A percentile compares a stretch with the other conserved stretches of the same genome.
Evolutionary conservation across 108 stramenopile genomes (phyloP).

Genomic region (Chaetoceros muelleri): DNA sequence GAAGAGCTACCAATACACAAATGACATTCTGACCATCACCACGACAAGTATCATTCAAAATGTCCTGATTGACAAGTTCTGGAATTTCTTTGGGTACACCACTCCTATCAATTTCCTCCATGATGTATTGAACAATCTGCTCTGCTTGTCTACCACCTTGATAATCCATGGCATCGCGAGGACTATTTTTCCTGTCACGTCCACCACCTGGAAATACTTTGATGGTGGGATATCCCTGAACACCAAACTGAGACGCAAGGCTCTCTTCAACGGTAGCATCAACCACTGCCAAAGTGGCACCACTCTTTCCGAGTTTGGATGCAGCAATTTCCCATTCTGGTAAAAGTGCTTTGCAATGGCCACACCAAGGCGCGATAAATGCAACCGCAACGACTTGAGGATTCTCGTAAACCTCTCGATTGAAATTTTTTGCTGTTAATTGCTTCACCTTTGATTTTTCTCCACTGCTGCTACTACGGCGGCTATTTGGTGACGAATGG

Average conservation of each 20-base stretch:
- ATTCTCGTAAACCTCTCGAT: constrained; percentile 19
- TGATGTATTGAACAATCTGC: constrained; percentile 9
- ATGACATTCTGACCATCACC: constrained; percentile 15
- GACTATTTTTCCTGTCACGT: constrained; percentile 3
- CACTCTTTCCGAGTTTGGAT: constrained; percentile 12
- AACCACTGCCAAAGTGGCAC: constrained; percentile 15
- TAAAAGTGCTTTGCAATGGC: constrained; percentile 19
- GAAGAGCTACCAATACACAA: constrained; percentile 26
- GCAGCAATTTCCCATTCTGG: constrained; percentile 26
- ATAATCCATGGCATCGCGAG: constrained; percentile 17
- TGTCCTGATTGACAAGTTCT: constrained; percentile 7
- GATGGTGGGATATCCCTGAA: constrained; percentile 26
- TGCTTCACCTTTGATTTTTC: constrained; percentile 1
- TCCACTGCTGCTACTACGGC: neutral
- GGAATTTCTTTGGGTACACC: constrained; percentile 19
- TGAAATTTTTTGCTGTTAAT: constrained; percentile 7
- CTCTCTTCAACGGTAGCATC: constrained; percentile 18
- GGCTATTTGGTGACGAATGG: too few species aligned
- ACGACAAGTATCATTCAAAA: constrained; percentile 11
- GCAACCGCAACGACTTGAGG: constrained; percentile 14
- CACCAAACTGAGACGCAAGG: constrained; percentile 8
- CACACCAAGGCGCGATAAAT: constrained; percentile 24
- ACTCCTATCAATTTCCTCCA: constrained; percentile 16
- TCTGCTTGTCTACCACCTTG: constrained; percentile 7
- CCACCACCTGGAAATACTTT: constrained; percentile 24